These are phyloP conservation scores for Pichia norvegensis DNA, from an alignment of 1,139 yeast species.

Conservation along the genomic window DNA sequence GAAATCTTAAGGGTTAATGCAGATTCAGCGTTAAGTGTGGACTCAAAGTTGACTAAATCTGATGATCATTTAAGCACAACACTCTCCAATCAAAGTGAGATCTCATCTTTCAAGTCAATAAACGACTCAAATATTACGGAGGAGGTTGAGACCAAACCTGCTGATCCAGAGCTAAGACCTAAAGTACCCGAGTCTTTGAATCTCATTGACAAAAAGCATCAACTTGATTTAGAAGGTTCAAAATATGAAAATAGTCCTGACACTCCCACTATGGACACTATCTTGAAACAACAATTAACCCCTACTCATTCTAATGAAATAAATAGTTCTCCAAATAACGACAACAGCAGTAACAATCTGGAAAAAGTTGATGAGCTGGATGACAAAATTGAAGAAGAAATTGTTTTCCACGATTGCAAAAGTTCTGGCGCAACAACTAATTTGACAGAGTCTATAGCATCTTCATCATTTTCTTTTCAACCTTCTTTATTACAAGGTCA, in stretches of 20 bases:
- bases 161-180: background rate
- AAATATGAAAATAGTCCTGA: background rate
- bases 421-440: background rate
- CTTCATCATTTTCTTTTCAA: constrained; percentile 12
- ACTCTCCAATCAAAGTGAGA: constrained; percentile 9
- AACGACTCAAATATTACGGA: background rate
- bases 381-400: background rate
- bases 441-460: background rate
- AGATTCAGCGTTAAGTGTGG: background rate
- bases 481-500: constrained; percentile 10
- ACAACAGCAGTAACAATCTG: background rate
- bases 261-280: background rate
- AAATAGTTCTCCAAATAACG: background rate
- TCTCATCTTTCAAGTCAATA: constrained; percentile 1
- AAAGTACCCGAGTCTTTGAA: background rate
- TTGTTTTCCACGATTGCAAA: background rate
- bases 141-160: background rate
- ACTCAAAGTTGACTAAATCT: background rate
- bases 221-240: background rate
- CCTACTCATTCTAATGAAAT: background rate
- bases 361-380: background rate
- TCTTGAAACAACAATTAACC: background rate
- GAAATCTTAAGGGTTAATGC: constrained; percentile 9
- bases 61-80: constrained; percentile 8
- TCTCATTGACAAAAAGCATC: background rate